phyloP scores from a whole-genome alignment of 2,329 filamentous ascomycete species.

The Alternaria burnsii region DNA sequence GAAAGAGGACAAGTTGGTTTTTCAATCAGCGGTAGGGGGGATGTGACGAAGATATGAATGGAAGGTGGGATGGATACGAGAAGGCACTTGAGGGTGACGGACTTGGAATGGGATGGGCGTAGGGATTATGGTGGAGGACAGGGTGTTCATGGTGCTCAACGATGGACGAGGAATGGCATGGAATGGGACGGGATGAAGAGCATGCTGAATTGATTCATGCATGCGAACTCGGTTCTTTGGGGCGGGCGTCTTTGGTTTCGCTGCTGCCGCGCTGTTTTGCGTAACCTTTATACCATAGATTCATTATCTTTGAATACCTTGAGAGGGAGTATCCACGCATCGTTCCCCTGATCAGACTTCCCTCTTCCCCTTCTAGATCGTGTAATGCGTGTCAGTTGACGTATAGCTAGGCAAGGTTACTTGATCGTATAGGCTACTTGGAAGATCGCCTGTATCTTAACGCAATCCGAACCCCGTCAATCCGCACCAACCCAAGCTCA shows the following conservation, averaged over 20 bases:
- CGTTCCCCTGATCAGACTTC: no score
- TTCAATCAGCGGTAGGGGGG: slow-evolving; percentile 59
- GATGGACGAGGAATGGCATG: neutral
- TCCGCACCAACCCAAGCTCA: neutral
- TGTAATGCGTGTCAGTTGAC: slow-evolving; percentile 16
- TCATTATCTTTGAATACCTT: slow-evolving; percentile 12
- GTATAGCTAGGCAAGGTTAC: neutral
- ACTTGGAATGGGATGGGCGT: neutral
- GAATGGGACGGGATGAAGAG: neutral
- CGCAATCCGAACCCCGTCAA: no score
- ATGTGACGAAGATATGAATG: neutral
- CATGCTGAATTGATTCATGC: neutral
- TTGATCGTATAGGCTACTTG: no score
- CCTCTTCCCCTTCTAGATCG: neutral
- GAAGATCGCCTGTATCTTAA: neutral
- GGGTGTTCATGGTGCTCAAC: neutral
- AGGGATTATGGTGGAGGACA: neutral
- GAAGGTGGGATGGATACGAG: neutral
- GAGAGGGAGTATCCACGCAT: neutral
- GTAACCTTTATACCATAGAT: slow-evolving; percentile 16
- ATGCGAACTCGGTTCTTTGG: neutral
- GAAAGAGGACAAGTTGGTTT: slow-evolving; percentile 78
- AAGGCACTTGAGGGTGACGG: neutral
- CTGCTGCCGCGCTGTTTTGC: neutral
- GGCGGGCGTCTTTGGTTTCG: slow-evolving; percentile 1